Conservation (phyloP, 2,329 filamentous ascomycete genomes). For the Aspergillus pseudoterreus region DNA sequence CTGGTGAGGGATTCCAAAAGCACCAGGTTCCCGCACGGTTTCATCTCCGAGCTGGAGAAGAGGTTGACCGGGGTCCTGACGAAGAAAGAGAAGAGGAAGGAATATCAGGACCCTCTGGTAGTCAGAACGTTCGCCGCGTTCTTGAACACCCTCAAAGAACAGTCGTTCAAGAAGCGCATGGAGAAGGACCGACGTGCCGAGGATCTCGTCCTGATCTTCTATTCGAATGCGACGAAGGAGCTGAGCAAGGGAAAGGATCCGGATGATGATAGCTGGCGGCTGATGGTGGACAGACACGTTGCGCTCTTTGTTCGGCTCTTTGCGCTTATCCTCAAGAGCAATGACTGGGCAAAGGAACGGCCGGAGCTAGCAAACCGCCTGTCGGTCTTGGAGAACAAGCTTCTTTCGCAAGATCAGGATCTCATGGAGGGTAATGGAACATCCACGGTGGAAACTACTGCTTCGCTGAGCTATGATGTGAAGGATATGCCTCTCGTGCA, state of each 20-base stretch:
- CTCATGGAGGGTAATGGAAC: slow-evolving; percentile 63
- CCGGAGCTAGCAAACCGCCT: slow-evolving; percentile 79
- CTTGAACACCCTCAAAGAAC: slow-evolving; percentile 87
- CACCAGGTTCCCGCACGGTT: slow-evolving; percentile 67
- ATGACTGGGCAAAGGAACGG: slow-evolving; percentile 79
- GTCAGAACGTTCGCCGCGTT: slow-evolving; percentile 94
- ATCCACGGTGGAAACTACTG: slow-evolving; percentile 71
- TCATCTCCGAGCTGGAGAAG: slow-evolving; percentile 69
- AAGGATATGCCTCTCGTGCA: slow-evolving; percentile 96
- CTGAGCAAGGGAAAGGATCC: slow-evolving; percentile 71
- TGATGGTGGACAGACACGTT: slow-evolving; percentile 88
- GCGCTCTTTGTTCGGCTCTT: slow-evolving; percentile 90
- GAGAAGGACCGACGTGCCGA: slow-evolving; percentile 93
- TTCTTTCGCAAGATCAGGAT: slow-evolving; percentile 91
- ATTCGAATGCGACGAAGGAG: slow-evolving; percentile 88
- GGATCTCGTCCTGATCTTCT: slow-evolving; percentile 92
- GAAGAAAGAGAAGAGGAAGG: slow-evolving; percentile 77
- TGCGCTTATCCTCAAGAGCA: slow-evolving; percentile 71
- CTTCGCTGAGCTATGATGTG: slow-evolving; percentile 84
- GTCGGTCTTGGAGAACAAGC: slow-evolving; percentile 81
- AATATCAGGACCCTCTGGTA: slow-evolving; percentile 84
- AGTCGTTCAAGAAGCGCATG: slow-evolving; percentile 81
- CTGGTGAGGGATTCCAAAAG: slow-evolving; percentile 65
- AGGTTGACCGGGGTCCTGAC: slow-evolving; percentile 75
- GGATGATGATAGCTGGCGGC: slow-evolving; percentile 85